Base-by-base conservation (phyloP, 257 asterid species). In the Solanum dulcamara region DNA sequence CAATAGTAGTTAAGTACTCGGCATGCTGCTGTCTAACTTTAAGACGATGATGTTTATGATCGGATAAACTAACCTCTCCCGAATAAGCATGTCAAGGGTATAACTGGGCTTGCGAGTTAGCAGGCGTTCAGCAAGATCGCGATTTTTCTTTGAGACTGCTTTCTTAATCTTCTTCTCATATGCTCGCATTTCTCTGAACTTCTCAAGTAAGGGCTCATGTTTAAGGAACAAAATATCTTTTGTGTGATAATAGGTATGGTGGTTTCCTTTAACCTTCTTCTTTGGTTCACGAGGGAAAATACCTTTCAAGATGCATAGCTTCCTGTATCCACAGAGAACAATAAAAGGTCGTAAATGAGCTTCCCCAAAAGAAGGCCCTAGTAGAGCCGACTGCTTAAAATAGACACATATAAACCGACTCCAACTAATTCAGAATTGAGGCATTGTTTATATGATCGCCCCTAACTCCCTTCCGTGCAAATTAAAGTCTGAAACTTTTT, bases 191-290 rank as follows among this genome's bases (percentile, higher is more conserved):
- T 95, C 98, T 84, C 98, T 91, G 77, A 96, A 85, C 87, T 87
- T 94, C 92, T 95, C 98, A 15, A 96, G 92, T 70, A 96, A 81
- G 22, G 99, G 98, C 88, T 97, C 98, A 30, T 94, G 93, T 84
- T 89, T 97, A 80, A 95, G 91, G 89, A 97, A 97, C 98, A 91
- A 59, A 59, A 95, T 91, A 92, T 97, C 99, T 88, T 97, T 95
- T 86, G 88, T 70, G 89, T 97, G 99, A 90, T 97, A 95, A 66
- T 97, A 97, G 6, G 99, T 92, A 87, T 94, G 98, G 88, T 97
- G 99, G 86, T 92, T 92, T 85, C 99, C 99, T 90, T 95, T 95
- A 91, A 94, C 92, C 97, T 97, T 97, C 95, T 94, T 95, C 97
- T 92, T 97, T 22, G 98, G 99, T 82, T 92, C 99, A 81, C 99